Evolutionary conservation across 108 stramenopile species (phyloP), one percentile per base, ranked within the genome.

Genomic region (Schizochytrium sp.): DNA sequence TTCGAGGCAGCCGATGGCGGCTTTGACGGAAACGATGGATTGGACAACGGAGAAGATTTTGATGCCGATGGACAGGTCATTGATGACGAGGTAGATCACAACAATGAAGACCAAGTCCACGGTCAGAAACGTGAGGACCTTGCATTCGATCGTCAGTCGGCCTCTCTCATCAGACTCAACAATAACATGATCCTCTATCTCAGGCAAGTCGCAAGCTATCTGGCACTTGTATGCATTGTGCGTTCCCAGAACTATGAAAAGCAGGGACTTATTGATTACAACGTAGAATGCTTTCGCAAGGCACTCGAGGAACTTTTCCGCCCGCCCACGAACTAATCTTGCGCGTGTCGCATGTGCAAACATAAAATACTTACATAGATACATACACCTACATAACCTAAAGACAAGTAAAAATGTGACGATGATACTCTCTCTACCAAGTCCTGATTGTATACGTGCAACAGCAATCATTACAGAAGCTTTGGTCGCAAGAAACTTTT

Each of bases 181-280:
- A 98, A 98, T 89, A 97, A 97, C 87, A 97, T 97, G 95, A 97
- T 98, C 3, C 92, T 98, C 53, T 98, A 98, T 90, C 90, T 98
- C 57, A 95, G 96, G 72, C 96, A 98, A 91, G 98, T 99, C 7
- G 96, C 96, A 87, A 95, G 95, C 13, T 97, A 97, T 94, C 91
- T 99, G 60, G 98, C 98, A 5, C 92, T 99, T 55, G 98, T 99
- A n/a, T 98, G 98, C 92, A 93, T 99, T 72, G 96, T 97, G 46
- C 94, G 97, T 44, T 93, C 95, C 45, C 97, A 97, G 76, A 96
- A 97, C 90, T 98, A 98, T 89, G 93, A 95, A 46, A 97, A 97
- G 93, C 96, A 61, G 90, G 95, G 96, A 44, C 91, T 99, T 73
- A 96, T 99, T 88, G 98, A 99, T 89, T 98, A 96, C 93, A 99